Base-by-base conservation (phyloP, 2,329 filamentous ascomycete genomes). In the Furcasterigmium furcatum region DNA sequence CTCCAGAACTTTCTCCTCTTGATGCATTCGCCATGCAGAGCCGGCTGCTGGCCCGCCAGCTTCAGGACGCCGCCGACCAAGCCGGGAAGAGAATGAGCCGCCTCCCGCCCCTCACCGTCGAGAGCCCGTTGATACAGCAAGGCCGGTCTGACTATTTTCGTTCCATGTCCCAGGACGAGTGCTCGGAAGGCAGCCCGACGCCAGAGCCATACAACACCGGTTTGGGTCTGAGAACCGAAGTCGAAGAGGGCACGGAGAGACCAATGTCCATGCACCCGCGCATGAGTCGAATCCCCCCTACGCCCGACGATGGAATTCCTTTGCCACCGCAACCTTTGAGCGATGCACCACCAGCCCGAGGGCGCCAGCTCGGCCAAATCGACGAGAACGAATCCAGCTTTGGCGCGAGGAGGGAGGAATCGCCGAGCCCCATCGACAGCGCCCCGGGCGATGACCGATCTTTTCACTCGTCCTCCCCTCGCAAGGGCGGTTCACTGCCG, bases 1-100 rank as follows among this genome's bases (percentile, higher is more conserved):
- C 94, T 18, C 94, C 94, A 5, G 88, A 94, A 43, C 77, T 97
- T 46, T 97, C 94, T 8, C 94, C 94, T 10, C 79, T 99, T 53
- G 94, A 99, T 75, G 92, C 92, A 40, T 95, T 99, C 62, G 92
- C 92, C 19, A 78, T 92, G 51, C 92, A 97, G 62, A 95, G 91
- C 57, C 85, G 92, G 47, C 72, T 95, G 56, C 79, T 99, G 43
- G 91, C 91, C 32, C 88, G 83, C 67, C 87, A 95, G 66, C 81
- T 99, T 50, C 86, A 96, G 64, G 85, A 94, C 55, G 85, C 81
- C 52, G 76, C 78, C 51, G 79, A 82, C 58, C 84, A 80, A 59
- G 79, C 80, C 51, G 91, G 88, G 41, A 82, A 84, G 53, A 82
- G 91, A 47, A 80, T 96, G 68, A 96, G 91, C 68, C 81, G 92